phyloP scores from a whole-genome alignment of 345 rosid genomes.

The Erodium maritimum region DNA sequence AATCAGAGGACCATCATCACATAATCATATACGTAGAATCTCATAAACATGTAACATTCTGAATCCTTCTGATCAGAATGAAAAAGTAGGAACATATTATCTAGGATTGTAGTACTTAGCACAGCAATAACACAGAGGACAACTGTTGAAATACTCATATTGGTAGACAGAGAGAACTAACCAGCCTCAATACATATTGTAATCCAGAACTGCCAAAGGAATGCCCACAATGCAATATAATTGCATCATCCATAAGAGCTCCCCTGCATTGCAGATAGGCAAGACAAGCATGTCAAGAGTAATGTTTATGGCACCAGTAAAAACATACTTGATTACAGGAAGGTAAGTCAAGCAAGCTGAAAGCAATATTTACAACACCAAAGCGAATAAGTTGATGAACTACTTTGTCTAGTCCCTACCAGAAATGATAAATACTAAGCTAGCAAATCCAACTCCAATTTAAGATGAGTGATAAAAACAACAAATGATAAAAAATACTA shows the following conservation, averaged over 20 bases:
- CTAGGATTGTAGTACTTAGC: not conserved
- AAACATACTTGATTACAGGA: not conserved
- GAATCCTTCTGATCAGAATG: not conserved
- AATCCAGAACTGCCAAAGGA: conserved; percentile 74
- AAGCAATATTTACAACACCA: not conserved
- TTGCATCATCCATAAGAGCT: conserved; percentile 78
- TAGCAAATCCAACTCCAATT: too few relatives aligned
- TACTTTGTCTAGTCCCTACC: too few relatives aligned
- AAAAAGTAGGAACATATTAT: not conserved
- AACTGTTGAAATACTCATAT: not conserved
- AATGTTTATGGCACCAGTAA: not conserved
- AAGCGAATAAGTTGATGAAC: not conserved
- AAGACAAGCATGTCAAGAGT: conserved; percentile 1
- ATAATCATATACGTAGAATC: too few relatives aligned
- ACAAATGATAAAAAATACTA: not conserved
- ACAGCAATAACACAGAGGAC: not conserved
- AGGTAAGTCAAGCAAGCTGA: too few relatives aligned
- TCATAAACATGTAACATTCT: not conserved
- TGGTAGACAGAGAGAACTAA: conserved; percentile 18
- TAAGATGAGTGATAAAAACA: conserved; percentile 2
- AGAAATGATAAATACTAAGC: too few relatives aligned
- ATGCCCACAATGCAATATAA: conserved; percentile 88
- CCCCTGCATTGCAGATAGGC: conserved; percentile 37
- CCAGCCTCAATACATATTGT: conserved; percentile 46
- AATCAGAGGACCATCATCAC: too few relatives aligned